Evolutionary conservation across 176 grass and related monocot genomes (phyloP), one percentile per base, ranked within the genome.

Genomic region (Cenchrus fungigraminus): DNA sequence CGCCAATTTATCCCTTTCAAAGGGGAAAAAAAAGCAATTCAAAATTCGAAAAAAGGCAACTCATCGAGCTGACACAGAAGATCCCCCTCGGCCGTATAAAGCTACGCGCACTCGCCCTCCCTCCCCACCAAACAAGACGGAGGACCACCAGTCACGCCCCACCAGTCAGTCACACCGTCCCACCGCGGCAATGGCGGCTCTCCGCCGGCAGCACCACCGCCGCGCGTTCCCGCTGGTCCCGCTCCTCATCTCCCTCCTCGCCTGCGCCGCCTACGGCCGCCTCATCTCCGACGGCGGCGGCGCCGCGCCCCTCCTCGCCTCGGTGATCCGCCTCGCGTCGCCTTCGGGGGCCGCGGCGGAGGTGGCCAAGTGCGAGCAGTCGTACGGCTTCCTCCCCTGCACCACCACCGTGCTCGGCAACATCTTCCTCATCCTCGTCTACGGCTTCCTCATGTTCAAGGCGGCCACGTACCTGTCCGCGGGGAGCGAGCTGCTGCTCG

Each of bases 391-490:
- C 71, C 89, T 99, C 0, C 97, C 97, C 22, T 99, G 97, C 83
- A 99, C 97, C 61, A 94, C 97, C 78, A 96, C 97, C 60, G 93
- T 87, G 34, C 15, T 95, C 4, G 97, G 97, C 0, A 99, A 96
- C 81, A 71, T 99, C 52, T 99, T 99, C 88, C 87, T 99, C 4
- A 90, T 84, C 22, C 42, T 99, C 2, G 52, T 68, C 7, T 99
- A 99, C 74, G 97, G 97, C 3, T 99, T 96, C 83, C 65, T 99
- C 50, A 99, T 99, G 93, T 94, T 73, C 85, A 99, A 96, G 88
- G 90, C 91, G 2, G 97, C 97, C 68, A 99, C 97, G 60, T 92
- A 78, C 77, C 81, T 99, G 22, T 99, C 97, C 2, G 45, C 81
- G 57, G 97, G 97, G 44, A 96, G 97, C 31, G 97, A 99, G 84